phyloP scores from a whole-genome alignment of 2,329 filamentous ascomycete genomes.

The Fusarium udum region DNA sequence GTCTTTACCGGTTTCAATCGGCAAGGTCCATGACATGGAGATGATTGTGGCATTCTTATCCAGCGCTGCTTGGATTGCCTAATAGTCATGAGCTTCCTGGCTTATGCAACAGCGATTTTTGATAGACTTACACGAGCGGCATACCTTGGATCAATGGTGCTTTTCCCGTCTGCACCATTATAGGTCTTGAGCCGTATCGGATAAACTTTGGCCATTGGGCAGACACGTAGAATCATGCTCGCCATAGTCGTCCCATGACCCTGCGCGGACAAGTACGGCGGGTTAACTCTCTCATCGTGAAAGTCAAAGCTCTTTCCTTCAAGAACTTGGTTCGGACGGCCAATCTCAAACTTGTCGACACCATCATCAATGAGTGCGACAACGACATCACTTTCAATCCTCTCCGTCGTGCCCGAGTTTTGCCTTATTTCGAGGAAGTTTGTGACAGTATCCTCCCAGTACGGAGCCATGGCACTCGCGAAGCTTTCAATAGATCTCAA shows the following conservation, averaged over 20 bases:
- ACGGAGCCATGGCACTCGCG: background rate
- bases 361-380: background rate
- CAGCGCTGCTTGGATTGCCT: too few relatives aligned
- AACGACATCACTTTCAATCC: background rate
- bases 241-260: background rate
- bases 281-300: background rate
- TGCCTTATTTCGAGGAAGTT: background rate
- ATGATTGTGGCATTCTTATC: too few relatives aligned
- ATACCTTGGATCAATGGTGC: background rate
- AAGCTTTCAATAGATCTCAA: background rate
- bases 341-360: background rate
- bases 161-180: background rate
- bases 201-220: background rate
- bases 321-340: background rate
- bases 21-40: too few relatives aligned
- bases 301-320: background rate
- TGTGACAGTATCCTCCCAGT: background rate
- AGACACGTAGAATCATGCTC: background rate
- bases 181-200: background rate
- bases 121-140: background rate
- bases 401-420: background rate
- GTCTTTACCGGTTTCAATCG: too few relatives aligned
- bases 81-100: too few relatives aligned
- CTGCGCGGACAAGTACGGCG: background rate
- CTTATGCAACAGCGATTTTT: too few relatives aligned